Evolutionary conservation across 164 flowering plant species (phyloP).

Genomic region (Santalum album): DNA sequence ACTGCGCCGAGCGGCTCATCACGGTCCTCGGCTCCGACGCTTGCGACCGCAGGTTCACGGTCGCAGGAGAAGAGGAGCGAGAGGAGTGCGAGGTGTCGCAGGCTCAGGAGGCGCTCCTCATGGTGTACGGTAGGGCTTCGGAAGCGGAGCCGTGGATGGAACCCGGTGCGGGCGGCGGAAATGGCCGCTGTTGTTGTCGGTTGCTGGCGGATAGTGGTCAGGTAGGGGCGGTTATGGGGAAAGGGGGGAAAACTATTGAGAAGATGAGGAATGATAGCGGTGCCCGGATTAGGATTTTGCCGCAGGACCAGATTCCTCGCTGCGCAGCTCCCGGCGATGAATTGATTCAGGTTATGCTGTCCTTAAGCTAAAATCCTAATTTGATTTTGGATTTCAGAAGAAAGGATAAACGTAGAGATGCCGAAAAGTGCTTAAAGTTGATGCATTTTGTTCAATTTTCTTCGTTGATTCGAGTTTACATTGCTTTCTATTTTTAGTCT

Average conservation of each 20-base stretch:
- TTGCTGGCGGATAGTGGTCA: conserved; percentile 21
- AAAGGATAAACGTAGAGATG: too few species aligned
- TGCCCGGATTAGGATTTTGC: conserved; percentile 22
- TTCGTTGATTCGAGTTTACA: too few species aligned
- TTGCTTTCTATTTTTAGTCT: too few species aligned
- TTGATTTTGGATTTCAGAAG: not conserved
- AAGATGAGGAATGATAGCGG: conserved; percentile 20
- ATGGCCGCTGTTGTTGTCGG: conserved; percentile 15
- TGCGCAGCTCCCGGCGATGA: conserved; percentile 19
- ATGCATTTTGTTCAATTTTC: too few species aligned
- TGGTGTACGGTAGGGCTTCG: conserved; percentile 35
- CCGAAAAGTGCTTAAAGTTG: too few species aligned
- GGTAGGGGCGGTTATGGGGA: conserved; percentile 31
- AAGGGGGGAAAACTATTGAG: conserved; percentile 22
- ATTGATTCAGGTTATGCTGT: conserved; percentile 26
- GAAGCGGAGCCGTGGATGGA: conserved; percentile 16
- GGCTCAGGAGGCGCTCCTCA: conserved; percentile 34
- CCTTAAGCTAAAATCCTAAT: not conserved
- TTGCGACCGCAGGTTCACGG: conserved; percentile 6
- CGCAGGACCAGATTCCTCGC: conserved; percentile 12
- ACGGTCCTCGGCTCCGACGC: conserved; percentile 24
- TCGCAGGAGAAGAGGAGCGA: not conserved
- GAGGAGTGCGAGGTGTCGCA: conserved; percentile 20
- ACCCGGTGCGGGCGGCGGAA: too few species aligned
- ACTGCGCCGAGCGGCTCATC: conserved; percentile 48